Base-by-base conservation (phyloP, 352 stramenopile genomes). In the Globisporangium perplexum region DNA sequence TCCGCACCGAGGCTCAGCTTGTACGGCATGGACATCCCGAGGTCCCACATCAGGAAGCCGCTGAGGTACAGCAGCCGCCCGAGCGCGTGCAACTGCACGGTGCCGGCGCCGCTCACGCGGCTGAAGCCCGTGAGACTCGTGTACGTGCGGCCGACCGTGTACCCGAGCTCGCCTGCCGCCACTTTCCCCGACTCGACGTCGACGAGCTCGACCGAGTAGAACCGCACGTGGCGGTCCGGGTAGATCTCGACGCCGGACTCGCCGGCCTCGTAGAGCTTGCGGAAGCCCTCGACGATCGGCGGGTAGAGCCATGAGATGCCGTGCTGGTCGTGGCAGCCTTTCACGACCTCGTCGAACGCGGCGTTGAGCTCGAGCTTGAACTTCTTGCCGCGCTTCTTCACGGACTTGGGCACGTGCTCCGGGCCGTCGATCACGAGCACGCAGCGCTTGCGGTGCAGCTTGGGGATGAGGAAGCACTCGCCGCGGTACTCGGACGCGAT, bases 301-400 rank as follows among this genome's bases (percentile, higher is more conserved):
- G 85, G 82, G 70, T 97, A 97, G 2, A 98, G 72, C 94, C 94
- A 98, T 65, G 86, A 93, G 53, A 87, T 76, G 36, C 90, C 90
- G 63, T 98, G 94, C 68, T 98, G 88, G 50, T 84, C 69, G 61
- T 96, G 90, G 65, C 93, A 98, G 52, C 89, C 92, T 7, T 72
- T 56, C 11, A 98, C 83, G 20, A 98, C 88, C 20, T 69, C 62
- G 58, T 95, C 76, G 59, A 98, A 97, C 41, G 79, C 74, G 59
- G 86, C 60, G 68, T 98, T 98, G 47, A 97, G 62, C 50, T 85
- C 84, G 14, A 98, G 57, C 33, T 68, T 77, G 63, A 87, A 98
- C 39, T 81, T 77, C 50, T 96, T 97, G 30, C 71, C 74, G 49
- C 90, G 88, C 69, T 97, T 98, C 23, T 90, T 80, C 22, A 92